phyloP scores from a whole-genome alignment of 129 eudicot genomes.

The Artemisia argyi region DNA sequence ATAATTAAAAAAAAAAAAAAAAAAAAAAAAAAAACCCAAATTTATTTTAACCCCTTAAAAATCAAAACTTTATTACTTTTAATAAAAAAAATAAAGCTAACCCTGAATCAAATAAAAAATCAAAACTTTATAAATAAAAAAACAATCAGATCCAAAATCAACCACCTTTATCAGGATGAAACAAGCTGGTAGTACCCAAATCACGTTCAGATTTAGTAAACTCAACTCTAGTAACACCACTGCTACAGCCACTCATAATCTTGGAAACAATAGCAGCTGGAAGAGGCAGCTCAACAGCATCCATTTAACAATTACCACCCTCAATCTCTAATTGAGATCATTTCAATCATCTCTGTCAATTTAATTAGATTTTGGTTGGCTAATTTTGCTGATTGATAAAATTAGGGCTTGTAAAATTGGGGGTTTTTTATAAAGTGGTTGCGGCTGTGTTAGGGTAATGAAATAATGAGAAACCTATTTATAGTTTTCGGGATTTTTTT shows the following conservation, averaged over 20 bases:
- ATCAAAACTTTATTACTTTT: no score
- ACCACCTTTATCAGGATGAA: constrained; percentile 50
- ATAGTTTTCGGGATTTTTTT: constrained; percentile 92
- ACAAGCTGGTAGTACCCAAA: constrained; percentile 34
- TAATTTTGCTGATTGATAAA: not conserved
- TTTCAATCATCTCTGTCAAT: constrained; percentile 6
- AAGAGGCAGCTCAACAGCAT: constrained; percentile 48
- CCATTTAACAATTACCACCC: constrained; percentile 36
- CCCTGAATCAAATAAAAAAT: no score
- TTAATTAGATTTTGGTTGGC: constrained; percentile 23
- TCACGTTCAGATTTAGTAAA: constrained; percentile 34
- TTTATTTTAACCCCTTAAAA: no score
- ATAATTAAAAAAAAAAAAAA: no score
- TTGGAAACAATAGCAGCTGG: constrained; percentile 48
- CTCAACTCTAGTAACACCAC: constrained; percentile 45
- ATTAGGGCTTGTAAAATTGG: not conserved
- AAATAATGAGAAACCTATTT: constrained; percentile 53
- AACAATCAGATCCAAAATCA: not conserved
- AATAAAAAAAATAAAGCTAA: no score
- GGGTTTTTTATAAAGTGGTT: constrained; percentile 35
- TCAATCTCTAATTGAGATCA: constrained; percentile 23
- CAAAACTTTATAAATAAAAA: not conserved
- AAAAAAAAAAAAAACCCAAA: no score
- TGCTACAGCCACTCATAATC: constrained; percentile 74
- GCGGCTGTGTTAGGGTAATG: constrained; percentile 76